Percentiles rank a stretch among this genome's conserved stretches.
phyloP scores from a whole-genome alignment of 768 basidiomycete species.

The Rubroboletus satanas region DNA sequence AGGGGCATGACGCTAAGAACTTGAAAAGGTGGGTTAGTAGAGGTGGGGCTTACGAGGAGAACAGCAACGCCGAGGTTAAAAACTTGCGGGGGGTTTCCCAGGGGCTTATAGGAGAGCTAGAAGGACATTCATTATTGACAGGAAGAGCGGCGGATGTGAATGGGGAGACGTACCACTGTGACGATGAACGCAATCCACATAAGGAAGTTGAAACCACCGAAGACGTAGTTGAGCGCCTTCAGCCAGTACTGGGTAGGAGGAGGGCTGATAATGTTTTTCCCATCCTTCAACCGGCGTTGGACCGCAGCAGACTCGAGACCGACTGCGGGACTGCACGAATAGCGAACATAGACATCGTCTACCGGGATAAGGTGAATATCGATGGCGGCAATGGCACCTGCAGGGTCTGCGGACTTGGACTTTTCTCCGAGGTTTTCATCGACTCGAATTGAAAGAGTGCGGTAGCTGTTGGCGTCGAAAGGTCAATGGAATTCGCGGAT shows the following conservation, averaged over 20 bases:
- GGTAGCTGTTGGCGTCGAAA: slow-evolving; percentile 27
- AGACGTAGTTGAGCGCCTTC: slow-evolving; percentile 50
- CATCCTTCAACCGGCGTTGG: slow-evolving; percentile 35
- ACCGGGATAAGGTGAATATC: slow-evolving; percentile 44
- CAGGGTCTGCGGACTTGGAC: slow-evolving; percentile 29
- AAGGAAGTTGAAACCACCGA: slow-evolving; percentile 56
- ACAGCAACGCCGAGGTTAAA: slow-evolving; percentile 52
- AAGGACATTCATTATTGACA: slow-evolving; percentile 14
- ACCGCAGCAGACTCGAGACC: slow-evolving; percentile 49
- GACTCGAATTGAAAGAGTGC: slow-evolving; percentile 46
- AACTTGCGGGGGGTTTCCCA: slow-evolving; percentile 40
- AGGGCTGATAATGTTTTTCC: slow-evolving; percentile 48
- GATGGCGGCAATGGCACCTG: slow-evolving; percentile 40
- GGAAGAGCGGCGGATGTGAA: not conserved
- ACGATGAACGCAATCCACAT: slow-evolving; percentile 55
- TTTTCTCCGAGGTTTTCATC: slow-evolving; percentile 27
- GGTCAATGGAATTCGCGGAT: not conserved
- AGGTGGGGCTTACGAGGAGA: slow-evolving; percentile 39
- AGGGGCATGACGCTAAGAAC: slow-evolving; percentile 7
- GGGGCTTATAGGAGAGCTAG: slow-evolving; percentile 50
- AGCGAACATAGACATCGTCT: slow-evolving; percentile 42
- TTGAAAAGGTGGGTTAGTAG: not conserved
- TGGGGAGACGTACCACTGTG: slow-evolving; percentile 33
- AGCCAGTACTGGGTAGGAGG: slow-evolving; percentile 46
- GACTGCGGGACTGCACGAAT: slow-evolving; percentile 38